Evolutionary conservation across 2,329 filamentous ascomycete genomes (phyloP).

Genomic region (Karstenula rhodostoma): DNA sequence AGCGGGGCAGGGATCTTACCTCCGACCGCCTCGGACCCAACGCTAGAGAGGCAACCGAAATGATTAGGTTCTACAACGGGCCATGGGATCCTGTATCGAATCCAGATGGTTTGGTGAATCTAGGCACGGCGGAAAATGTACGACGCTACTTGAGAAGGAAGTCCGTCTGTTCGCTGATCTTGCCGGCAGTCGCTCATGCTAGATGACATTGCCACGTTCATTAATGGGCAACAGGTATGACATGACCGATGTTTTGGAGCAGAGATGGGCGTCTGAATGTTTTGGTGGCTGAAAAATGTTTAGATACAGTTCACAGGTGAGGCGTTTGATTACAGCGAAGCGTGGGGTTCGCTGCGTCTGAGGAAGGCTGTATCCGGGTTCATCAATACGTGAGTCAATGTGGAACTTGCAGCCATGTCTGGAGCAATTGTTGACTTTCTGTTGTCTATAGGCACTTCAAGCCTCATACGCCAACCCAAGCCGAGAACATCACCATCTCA

Average conservation of each 20-base stretch:
- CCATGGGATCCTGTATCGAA: conserved; percentile 35
- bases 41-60: conserved; percentile 21
- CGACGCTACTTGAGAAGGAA: background rate
- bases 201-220: conserved; percentile 49
- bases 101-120: conserved; percentile 38
- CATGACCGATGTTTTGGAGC: conserved; percentile 18
- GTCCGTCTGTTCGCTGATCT: background rate
- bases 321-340: conserved; percentile 53
- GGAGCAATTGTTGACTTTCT: background rate
- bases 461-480: conserved; percentile 43
- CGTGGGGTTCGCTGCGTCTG: conserved; percentile 50
- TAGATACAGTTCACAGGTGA: conserved; percentile 40
- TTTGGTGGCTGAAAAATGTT: background rate
- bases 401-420: background rate
- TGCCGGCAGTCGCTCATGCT: conserved; percentile 46
- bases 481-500: conserved; percentile 51
- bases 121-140: conserved; percentile 44
- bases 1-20: background rate
- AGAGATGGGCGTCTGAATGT: background rate
- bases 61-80: conserved; percentile 20
- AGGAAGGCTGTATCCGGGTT: conserved; percentile 51
- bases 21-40: conserved; percentile 15
- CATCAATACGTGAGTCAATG: conserved; percentile 43
- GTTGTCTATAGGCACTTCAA: conserved; percentile 42
- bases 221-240: conserved; percentile 46